phyloP scores from a whole-genome alignment of 2,329 filamentous ascomycete genomes.

The Pleoardoris graminearum region DNA sequence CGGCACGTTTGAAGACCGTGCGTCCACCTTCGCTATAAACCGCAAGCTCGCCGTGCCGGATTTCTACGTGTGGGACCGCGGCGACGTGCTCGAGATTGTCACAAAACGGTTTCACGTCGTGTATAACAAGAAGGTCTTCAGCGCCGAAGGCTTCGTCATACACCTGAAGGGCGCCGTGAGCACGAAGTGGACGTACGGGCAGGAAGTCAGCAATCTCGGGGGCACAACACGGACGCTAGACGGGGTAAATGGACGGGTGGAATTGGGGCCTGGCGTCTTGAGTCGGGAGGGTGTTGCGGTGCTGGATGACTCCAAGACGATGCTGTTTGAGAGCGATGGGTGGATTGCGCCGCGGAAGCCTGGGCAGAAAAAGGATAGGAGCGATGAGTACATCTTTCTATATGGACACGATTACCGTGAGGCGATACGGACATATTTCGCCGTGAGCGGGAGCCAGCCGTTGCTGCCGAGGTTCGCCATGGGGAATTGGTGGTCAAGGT shows the following conservation, averaged over 20 bases:
- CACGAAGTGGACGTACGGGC: slow-evolving; percentile 57
- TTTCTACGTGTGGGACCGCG: slow-evolving; percentile 54
- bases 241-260: slow-evolving; percentile 54
- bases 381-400: slow-evolving; percentile 63
- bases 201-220: slow-evolving; percentile 48
- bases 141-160: slow-evolving; percentile 54
- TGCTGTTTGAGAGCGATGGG: slow-evolving; percentile 60
- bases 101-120: slow-evolving; percentile 59
- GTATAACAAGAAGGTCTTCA: slow-evolving; percentile 63
- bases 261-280: slow-evolving; percentile 56
- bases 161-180: slow-evolving; percentile 51
- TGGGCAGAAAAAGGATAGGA: slow-evolving; percentile 57
- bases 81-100: slow-evolving; percentile 58
- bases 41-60: slow-evolving; percentile 54
- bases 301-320: slow-evolving; percentile 59
- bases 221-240: slow-evolving; percentile 61
- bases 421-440: slow-evolving; percentile 59
- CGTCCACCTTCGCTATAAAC: slow-evolving; percentile 64
- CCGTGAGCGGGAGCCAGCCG: slow-evolving; percentile 60
- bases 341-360: slow-evolving; percentile 55
- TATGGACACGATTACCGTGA: slow-evolving; percentile 61
- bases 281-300: slow-evolving; percentile 56
- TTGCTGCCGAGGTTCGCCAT: slow-evolving; percentile 61
- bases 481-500: slow-evolving; percentile 69
- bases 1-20: slow-evolving; percentile 63